A percentile compares a stretch with the other conserved stretches of the same genome.
These are phyloP conservation scores for Calcarisporium arbuscula DNA, from an alignment of 2,329 filamentous ascomycete species.

Conservation along the genomic window DNA sequence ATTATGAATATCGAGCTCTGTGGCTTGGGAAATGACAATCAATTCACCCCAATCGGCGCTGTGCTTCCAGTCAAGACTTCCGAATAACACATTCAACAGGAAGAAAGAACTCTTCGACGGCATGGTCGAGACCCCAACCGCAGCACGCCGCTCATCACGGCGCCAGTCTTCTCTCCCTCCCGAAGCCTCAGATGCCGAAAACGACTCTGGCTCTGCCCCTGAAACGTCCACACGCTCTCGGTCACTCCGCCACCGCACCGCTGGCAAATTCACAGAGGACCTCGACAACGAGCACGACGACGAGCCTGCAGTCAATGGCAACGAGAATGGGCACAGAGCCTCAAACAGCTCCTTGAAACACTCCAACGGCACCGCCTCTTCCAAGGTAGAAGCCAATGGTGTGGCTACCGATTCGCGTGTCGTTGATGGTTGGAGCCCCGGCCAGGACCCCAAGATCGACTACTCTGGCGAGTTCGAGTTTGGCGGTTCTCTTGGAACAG, in stretches of 20 bases:
- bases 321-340: conserved; percentile 18
- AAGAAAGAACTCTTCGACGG: conserved; percentile 57
- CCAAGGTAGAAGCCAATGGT: conserved; percentile 11
- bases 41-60: too few relatives aligned
- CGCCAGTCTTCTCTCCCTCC: conserved; percentile 39
- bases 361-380: conserved; percentile 18
- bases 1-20: too few relatives aligned
- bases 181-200: conserved; percentile 40
- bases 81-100: conserved; percentile 23
- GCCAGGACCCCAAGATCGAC: conserved; percentile 57
- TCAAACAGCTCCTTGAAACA: conserved; percentile 20
- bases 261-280: conserved; percentile 44
- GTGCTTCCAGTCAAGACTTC: neutral
- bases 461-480: conserved; percentile 69
- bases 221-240: conserved; percentile 30
- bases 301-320: conserved; percentile 24
- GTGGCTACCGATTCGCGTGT: conserved; percentile 15
- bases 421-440: conserved; percentile 52
- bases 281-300: conserved; percentile 29
- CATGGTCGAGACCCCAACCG: conserved; percentile 50
- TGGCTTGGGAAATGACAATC: too few relatives aligned
- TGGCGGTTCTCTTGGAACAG: conserved; percentile 75
- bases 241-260: conserved; percentile 37
- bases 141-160: conserved; percentile 30
- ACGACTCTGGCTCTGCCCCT: conserved; percentile 41